Conservation (phyloP, 202 grass and related monocot genomes). For the Zizania palustris region DNA sequence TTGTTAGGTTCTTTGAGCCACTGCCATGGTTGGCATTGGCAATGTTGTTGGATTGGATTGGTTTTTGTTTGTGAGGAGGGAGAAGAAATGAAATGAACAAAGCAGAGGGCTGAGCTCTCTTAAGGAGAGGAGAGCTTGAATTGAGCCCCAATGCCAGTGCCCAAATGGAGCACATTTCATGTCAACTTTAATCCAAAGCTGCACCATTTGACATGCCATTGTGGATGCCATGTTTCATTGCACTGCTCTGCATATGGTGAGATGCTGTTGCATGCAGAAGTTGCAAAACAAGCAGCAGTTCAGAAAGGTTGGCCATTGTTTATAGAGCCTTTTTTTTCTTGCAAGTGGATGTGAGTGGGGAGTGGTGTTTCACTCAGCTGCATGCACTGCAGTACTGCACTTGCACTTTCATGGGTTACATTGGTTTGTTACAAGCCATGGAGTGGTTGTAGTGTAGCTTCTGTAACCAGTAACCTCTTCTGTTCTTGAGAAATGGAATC, state of each 20-base stretch:
- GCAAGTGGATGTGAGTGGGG: slow-evolving; percentile 54
- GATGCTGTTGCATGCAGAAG: slow-evolving; percentile 41
- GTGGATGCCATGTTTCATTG: slow-evolving; percentile 44
- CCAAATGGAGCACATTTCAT: slow-evolving; percentile 45
- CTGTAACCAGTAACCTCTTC: slow-evolving; percentile 45
- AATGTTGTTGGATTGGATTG: slow-evolving; percentile 57
- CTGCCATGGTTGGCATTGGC: slow-evolving; percentile 56
- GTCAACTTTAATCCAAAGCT: slow-evolving; percentile 49
- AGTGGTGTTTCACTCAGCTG: slow-evolving; percentile 56
- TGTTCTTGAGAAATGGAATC: slow-evolving; percentile 67
- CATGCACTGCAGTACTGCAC: slow-evolving; percentile 22
- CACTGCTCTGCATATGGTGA: slow-evolving; percentile 45
- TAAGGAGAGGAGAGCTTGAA: slow-evolving; percentile 59
- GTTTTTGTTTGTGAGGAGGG: slow-evolving; percentile 55
- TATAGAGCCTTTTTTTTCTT: slow-evolving; percentile 41
- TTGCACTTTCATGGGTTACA: slow-evolving; percentile 35
- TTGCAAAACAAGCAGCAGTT: slow-evolving; percentile 39
- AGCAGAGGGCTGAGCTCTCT: slow-evolving; percentile 47
- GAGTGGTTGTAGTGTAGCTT: slow-evolving; percentile 53
- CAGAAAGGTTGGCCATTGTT: slow-evolving; percentile 58
- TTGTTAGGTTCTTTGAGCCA: slow-evolving; percentile 54
- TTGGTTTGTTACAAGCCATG: slow-evolving; percentile 40
- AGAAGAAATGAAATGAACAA: slow-evolving; percentile 35
- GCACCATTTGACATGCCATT: slow-evolving; percentile 39
- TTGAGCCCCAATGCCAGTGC: slow-evolving; percentile 44